Base-by-base conservation (phyloP, 2,329 filamentous ascomycete genomes). In the Cladosporium sp. region DNA sequence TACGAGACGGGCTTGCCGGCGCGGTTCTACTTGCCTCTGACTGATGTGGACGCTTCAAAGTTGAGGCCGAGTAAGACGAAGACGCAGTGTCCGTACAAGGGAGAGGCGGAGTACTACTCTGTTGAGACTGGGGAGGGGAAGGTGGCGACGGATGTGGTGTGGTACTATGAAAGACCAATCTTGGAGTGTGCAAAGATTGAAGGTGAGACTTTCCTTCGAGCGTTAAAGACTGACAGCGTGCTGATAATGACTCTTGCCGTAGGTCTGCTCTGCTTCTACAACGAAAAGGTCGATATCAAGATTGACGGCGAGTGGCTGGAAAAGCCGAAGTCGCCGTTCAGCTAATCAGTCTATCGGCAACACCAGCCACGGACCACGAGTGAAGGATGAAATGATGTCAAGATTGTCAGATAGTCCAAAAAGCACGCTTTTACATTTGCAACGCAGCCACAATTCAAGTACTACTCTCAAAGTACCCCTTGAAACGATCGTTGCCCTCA, bases 41-140 rank as follows among this genome's bases (percentile, higher is more conserved):
- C 84, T 0, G 76, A 81, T 2, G 79, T 88, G 1, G 81, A 84
- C 1, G 78, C 77, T 68, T 70, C 75, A 3, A 69, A 82, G 7
- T 76, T 90, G 11, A 75, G 76, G 0, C 79, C 80, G 7, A 89
- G 86, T 69, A 73, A 78, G 1, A 85, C 84, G 0, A 75, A 73
- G n/a, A 88, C 86, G 0, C 77, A 80, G 62, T 91, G 88, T 74
- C 88, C 89, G 2, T 91, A 91, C 71, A 91, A 91, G 73, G 88
- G 88, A 1, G 81, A 84, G 64, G 88, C 88, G 0, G 81, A 85
- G 65, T 91, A 90, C 67, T 89, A 88, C 69, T 70, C 86, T 64
- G 77, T 89, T 0, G 80, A 81, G 0, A 69, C 88, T 0, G 51
- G 70, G 1, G 63, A 59, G n/a, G 61, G 61, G 1, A 14, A 44